A percentile compares a stretch with the other conserved stretches of the same genome.
Evolutionary conservation across 2,329 filamentous ascomycete genomes (phyloP).

Genomic region (Phialophora verrucosa): DNA sequence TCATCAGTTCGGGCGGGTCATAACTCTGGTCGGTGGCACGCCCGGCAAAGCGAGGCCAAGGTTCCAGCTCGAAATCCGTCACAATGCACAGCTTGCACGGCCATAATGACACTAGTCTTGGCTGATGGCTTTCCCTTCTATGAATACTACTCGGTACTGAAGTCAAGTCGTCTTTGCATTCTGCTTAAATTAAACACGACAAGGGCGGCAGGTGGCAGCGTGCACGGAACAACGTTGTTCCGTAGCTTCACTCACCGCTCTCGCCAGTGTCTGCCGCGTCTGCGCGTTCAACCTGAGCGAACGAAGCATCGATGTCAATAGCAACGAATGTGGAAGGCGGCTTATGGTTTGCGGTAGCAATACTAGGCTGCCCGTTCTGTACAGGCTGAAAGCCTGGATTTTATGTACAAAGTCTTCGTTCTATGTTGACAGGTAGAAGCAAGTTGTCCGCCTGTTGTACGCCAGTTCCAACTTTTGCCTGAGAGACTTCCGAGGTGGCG

Average conservation of each 20-base stretch:
- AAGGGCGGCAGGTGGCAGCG: background rate
- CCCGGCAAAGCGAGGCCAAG: too few species aligned
- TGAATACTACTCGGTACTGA: too few species aligned
- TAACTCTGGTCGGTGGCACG: too few species aligned
- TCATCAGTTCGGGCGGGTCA: too few species aligned
- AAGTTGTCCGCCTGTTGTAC: background rate
- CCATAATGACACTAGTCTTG: background rate
- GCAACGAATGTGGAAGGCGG: background rate
- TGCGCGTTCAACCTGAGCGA: background rate
- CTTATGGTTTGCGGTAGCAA: background rate
- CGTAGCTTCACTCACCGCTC: background rate
- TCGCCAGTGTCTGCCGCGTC: background rate
- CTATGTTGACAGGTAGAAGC: constrained; percentile 3
- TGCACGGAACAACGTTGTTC: background rate
- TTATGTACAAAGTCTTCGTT: constrained; percentile 5
- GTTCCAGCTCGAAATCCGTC: background rate
- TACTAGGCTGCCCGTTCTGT: background rate
- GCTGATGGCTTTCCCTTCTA: too few species aligned
- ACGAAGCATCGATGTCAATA: background rate
- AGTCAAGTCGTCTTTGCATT: too few species aligned
- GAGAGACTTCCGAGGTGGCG: background rate
- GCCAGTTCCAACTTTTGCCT: constrained; percentile 1
- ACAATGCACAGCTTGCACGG: background rate
- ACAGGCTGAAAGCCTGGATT: background rate
- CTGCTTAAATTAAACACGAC: background rate